Base-by-base conservation (phyloP, 2,329 filamentous ascomycete genomes). In the Fusarium lyarnte region DNA sequence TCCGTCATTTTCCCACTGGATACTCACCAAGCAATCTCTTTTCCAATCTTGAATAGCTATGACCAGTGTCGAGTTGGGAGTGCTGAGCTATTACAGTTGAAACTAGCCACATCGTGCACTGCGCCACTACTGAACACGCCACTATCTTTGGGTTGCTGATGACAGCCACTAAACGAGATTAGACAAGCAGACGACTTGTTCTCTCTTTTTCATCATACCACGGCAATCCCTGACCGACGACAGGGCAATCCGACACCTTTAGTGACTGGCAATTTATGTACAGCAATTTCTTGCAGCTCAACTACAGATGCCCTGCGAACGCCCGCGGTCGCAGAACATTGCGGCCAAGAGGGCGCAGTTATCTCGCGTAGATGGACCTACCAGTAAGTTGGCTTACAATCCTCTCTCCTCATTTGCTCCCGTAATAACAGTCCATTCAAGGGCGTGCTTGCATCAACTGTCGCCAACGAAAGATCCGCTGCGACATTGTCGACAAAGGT, bases 381-480 rank as follows among this genome's bases (percentile, higher is more conserved):
- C 21, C 0, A 59, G 63, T 66, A 19, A 10, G 63, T 45, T 16
- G 4, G 31, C 23, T 8, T 10, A 13, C 4, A 23, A 5, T 16
- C 5, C 4, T 0, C 1, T 25, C 8, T 3, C 4, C 27, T 14
- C 5, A 25, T 9, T 1, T 13, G 1, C 11, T 2, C 5, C 8
- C 31, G 31, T 29, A 19, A 12, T 27, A 5, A 8, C 5, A 3
- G 1, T 11, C 3, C 0, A 1, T 11, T 3, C 2, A 8, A 66
- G 63, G 43, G 33, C 63, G 63, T 4, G 63, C 51, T 21, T 66
- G 63, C 4, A 9, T 59, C 17, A 59, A 66, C 13, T 66, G 63
- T 19, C 63, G 51, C 0, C 61, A 41, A 11, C 38, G 63, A 4
- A 66, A 66, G 6, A 43, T 59, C 4, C 51, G 63, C 6, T 66